Evolutionary conservation across 768 basidiomycete species (phyloP), one percentile per base, ranked within the genome.

Genomic region (Holtermannia corniformis): DNA sequence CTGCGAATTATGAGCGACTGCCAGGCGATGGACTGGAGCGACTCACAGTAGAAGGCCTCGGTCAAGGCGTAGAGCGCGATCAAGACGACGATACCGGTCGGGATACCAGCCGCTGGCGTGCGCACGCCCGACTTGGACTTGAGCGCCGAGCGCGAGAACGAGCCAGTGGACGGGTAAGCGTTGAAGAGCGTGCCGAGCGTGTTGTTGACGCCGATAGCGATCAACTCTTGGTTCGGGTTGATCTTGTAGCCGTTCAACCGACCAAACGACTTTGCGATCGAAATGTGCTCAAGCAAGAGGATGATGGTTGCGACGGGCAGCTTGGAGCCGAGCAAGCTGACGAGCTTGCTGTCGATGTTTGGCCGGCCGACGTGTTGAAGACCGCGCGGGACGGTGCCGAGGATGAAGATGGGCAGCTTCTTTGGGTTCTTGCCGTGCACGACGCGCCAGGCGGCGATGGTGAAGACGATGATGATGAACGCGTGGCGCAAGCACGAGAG

Each of bases 91-190:
- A 93, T 70, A 23, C 87, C 84, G 20, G 89, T 85, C 60, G 86
- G 68, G 53, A 91, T 78, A 52, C 95, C 95, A 11, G 87, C 90
- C 10, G 84, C 78, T 5, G 95, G 95, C 2, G 95, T 97, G 49
- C 93, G 82, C n/a, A 97, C 93, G 45, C 95, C 95, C 0, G 88
- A 92, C 72, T 93, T 96, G 25, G 87, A 82, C 74, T 95, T 91
- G 67, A 99, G 77, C 1, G 95, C 95, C 2, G 91, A 87, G n/a
- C 95, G 86, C 37, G 92, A 95, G 80, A 99, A 99, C 0, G 92
- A 96, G 1, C 95, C 95, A 12, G 95, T 99, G 0, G 93, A 88
- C 7, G 95, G 92, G 71, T 95, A 97, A 0, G 91, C 93, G 49
- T 74, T 80, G 72, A 99, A 96, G 60, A 86, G 76, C 14, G 87